Conservation (phyloP, 2,329 filamentous ascomycete species). For the Ascomycota sp. region DNA sequence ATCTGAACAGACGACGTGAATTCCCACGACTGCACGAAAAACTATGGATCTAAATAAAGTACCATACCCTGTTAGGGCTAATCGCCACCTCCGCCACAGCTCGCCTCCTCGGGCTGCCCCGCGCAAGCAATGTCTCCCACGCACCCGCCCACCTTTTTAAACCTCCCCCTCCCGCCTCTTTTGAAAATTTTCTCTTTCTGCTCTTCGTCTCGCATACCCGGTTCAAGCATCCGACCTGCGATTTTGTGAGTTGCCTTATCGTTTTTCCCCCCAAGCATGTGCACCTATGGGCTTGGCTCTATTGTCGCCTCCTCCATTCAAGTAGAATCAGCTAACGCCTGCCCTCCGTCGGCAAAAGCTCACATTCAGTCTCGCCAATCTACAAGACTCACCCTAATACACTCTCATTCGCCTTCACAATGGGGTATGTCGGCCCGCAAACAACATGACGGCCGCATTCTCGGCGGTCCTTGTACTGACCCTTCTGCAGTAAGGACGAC, state of each 20-base stretch:
- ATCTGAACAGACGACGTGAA: too few species aligned
- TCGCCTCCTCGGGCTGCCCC: slow-evolving; percentile 12
- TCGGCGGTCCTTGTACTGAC: too few species aligned
- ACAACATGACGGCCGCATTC: too few species aligned
- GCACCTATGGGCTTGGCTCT: too few species aligned
- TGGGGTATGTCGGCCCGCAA: slow-evolving; percentile 11
- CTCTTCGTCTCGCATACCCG: slow-evolving; percentile 23
- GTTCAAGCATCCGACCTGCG: slow-evolving; percentile 23
- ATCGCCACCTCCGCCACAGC: too few species aligned
- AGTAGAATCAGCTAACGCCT: slow-evolving; percentile 1
- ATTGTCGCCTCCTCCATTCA: not conserved
- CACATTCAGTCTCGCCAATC: slow-evolving; percentile 2
- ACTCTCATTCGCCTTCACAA: slow-evolving; percentile 12
- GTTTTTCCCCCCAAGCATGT: not conserved
- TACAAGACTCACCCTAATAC: slow-evolving; percentile 2
- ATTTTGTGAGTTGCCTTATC: slow-evolving; percentile 13
- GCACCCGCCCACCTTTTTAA: slow-evolving; percentile 15
- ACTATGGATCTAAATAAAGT: too few species aligned
- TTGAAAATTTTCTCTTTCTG: slow-evolving; percentile 15
- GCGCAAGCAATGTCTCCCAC: slow-evolving; percentile 12
- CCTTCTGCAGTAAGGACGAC: slow-evolving; percentile 58
- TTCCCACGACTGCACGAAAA: too few species aligned
- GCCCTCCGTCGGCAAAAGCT: slow-evolving; percentile 2
- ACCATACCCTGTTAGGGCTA: slow-evolving; percentile 21
- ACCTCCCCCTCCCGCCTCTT: slow-evolving; percentile 18